Conservation (phyloP, 1,284 basidiomycete species). For the Pseudozyma sp. region DNA sequence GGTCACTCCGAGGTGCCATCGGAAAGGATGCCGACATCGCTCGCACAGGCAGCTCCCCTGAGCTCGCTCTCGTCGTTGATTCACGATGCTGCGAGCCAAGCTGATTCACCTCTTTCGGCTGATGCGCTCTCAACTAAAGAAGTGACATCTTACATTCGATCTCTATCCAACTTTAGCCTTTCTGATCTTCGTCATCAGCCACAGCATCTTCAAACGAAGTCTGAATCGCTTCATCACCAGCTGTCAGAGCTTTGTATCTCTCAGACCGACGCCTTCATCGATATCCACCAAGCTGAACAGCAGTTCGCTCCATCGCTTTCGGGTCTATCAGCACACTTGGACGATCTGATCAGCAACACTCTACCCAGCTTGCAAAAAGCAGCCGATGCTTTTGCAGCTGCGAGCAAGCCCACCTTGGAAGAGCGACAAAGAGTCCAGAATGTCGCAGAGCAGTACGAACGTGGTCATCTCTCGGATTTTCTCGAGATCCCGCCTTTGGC, state of each 20-base stretch:
- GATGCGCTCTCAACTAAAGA: conserved; percentile 32
- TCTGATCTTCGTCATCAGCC: conserved; percentile 42
- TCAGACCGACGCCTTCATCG: conserved; percentile 50
- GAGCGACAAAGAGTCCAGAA: conserved; percentile 32
- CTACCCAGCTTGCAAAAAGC: conserved; percentile 34
- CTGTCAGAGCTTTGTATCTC: conserved; percentile 51
- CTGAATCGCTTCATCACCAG: conserved; percentile 40
- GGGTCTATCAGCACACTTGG: conserved; percentile 23
- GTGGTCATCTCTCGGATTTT: conserved; percentile 88
- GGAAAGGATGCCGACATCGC: conserved; percentile 1
- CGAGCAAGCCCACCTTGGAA: conserved; percentile 19
- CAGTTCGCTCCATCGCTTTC: conserved; percentile 35
- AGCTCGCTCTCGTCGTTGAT: conserved; percentile 26
- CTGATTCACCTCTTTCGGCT: conserved; percentile 18
- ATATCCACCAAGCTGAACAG: conserved; percentile 46
- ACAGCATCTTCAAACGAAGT: conserved; percentile 33
- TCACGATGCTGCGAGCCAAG: conserved; percentile 11
- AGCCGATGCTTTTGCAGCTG: conserved; percentile 21
- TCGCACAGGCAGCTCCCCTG: not conserved
- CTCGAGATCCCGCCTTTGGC: conserved; percentile 89
- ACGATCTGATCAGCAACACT: conserved; percentile 19
- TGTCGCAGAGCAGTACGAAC: conserved; percentile 70
- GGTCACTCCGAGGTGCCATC: no score
- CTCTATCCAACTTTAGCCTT: conserved; percentile 46
- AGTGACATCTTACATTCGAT: conserved; percentile 38